Evolutionary conservation across 768 basidiomycete species (phyloP), one percentile per base, ranked within the genome.

Genomic region (Rossbeevera mucosa): DNA sequence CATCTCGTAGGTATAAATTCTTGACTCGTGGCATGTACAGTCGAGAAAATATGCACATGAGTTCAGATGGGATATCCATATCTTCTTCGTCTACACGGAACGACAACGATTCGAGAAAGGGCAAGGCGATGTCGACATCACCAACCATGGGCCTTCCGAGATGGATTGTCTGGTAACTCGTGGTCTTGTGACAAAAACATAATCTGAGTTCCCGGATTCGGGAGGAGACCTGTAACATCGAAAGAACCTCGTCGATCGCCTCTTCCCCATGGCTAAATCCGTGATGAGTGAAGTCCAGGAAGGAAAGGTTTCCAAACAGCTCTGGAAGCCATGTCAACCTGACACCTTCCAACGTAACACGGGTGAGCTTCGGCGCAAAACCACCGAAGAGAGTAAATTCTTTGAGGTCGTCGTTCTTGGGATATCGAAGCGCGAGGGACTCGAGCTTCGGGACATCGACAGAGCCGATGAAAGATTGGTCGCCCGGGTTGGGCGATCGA

Each of bases 201-300:
- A 89, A 57, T 47, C 71, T 76, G 48, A 89, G 74, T 48, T 83
- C 79, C 47, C 70, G 71, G 12, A 89, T 68, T 38, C 67, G 71
- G 22, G 68, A 64, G 38, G 81, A 86, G 18, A 85, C 72, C 52
- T 73, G 67, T 24, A 89, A 71, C 67, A 86, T 80, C 24, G 72
- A 71, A 36, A 84, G 60, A 43, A 87, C 71, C 60, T 88, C 86
- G 25, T 74, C 61, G 8, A 81, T 74, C 3, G 83, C 80, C 49
- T 78, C 74, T 53, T 76, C 69, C 5, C 81, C 85, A 18, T 64
- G 67, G 33, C 77, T 85, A 67, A 86, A 85, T 20, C 82, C 80
- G 53, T 87, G 86, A 58, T 88, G 86, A 1, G 82, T 81, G 58
- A 87, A 88, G 65, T 88, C 82, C 40, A 89, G 74, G 59, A 72